phyloP scores from a whole-genome alignment of 805 yeast genomes.

The Nakazawaea sp. region DNA sequence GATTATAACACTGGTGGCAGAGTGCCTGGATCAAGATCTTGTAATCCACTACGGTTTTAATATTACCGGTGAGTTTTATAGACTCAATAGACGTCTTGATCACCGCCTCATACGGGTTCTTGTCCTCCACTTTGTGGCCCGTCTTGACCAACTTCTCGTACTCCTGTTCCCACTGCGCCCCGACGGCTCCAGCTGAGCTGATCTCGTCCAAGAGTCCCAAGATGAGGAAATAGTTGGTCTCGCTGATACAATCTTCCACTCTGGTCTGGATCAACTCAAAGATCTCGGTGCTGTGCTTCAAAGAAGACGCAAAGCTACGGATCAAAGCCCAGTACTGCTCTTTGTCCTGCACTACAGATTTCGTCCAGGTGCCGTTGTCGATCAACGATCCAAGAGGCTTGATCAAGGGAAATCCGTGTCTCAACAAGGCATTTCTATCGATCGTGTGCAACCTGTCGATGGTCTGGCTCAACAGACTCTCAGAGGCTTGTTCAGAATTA shows the following conservation, averaged over 20 bases:
- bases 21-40: conserved; percentile 73
- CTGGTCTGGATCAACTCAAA: conserved; percentile 40
- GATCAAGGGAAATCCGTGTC: conserved; percentile 36
- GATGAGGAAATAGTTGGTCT: conserved; percentile 53
- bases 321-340: conserved; percentile 43
- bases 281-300: conserved; percentile 33
- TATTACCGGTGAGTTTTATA: conserved; percentile 48
- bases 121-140: conserved; percentile 33
- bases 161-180: conserved; percentile 70
- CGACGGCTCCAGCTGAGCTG: conserved; percentile 75
- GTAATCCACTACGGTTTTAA: conserved; percentile 23
- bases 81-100: conserved; percentile 57
- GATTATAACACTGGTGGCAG: conserved; percentile 85
- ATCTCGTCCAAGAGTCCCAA: conserved; percentile 72
- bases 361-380: conserved; percentile 38
- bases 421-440: conserved; percentile 37
- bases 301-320: conserved; percentile 37
- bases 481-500: conserved; percentile 19
- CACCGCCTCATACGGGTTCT: conserved; percentile 45
- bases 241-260: conserved; percentile 30
- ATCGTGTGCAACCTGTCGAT: conserved; percentile 18
- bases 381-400: conserved; percentile 44
- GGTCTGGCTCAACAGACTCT: conserved; percentile 16
- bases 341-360: conserved; percentile 25
- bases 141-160: conserved; percentile 35